These are phyloP conservation scores for Hansenula sp. DNA, from an alignment of 1,139 yeast genomes.

Conservation along the genomic window DNA sequence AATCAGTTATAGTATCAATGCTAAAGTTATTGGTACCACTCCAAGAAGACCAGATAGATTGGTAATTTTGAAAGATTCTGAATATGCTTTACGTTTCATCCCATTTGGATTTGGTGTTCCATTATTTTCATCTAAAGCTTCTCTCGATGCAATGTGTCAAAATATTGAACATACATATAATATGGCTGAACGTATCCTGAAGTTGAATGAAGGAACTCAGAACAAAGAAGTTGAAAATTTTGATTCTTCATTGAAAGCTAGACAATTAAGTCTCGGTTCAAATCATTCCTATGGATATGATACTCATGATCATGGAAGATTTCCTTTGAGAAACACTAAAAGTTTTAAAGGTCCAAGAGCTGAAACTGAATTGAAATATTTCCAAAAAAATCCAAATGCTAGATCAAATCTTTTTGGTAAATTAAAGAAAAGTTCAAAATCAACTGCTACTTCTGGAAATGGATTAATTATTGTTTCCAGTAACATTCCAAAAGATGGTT, in stretches of 20 bases:
- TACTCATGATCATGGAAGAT: background rate
- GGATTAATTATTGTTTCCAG: conserved; percentile 17
- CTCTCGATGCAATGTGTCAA: conserved; percentile 8
- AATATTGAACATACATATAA: conserved; percentile 12
- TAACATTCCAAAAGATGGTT: conserved; percentile 22
- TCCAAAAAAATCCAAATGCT: background rate
- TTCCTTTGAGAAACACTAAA: conserved; percentile 14
- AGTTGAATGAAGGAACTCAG: conserved; percentile 11
- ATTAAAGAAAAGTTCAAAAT: background rate
- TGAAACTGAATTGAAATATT: conserved; percentile 9
- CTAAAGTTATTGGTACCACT: conserved; percentile 10
- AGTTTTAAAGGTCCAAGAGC: conserved; percentile 10
- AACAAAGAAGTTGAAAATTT: conserved; percentile 13
- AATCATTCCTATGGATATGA: no score
- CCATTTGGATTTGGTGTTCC: conserved; percentile 30
- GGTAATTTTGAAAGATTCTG: conserved; percentile 12
- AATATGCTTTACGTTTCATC: conserved; percentile 29
- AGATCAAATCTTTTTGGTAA: background rate
- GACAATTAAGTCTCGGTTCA: conserved; percentile 8
- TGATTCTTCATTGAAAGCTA: conserved; percentile 15
- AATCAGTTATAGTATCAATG: conserved; percentile 27
- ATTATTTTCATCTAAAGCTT: conserved; percentile 14
- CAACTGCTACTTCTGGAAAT: background rate
- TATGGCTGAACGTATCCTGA: conserved; percentile 14
- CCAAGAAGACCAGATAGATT: conserved; percentile 1